Evolutionary conservation across 2,329 filamentous ascomycete species (phyloP).

Genomic region (Microcera coccophila): DNA sequence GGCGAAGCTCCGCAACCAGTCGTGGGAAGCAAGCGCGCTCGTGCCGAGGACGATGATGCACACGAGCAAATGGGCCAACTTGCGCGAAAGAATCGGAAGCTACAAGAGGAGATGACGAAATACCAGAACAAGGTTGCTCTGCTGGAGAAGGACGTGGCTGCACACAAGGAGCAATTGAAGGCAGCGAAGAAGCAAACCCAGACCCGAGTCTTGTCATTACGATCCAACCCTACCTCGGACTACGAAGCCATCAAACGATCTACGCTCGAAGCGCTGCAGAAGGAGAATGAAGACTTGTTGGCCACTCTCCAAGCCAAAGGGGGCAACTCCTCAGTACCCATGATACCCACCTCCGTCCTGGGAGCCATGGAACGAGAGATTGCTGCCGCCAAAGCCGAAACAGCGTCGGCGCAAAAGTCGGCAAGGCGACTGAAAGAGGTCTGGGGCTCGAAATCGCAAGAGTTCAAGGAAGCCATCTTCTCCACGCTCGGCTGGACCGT

Average conservation of each 20-base stretch:
- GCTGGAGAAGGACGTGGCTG: slow-evolving; percentile 70
- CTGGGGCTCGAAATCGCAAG: slow-evolving; percentile 83
- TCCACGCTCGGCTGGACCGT: slow-evolving; percentile 91
- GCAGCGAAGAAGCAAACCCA: slow-evolving; percentile 62
- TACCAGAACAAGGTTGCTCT: slow-evolving; percentile 67
- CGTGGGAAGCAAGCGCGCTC: slow-evolving; percentile 60
- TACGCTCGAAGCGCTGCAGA: slow-evolving; percentile 71
- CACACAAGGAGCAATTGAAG: slow-evolving; percentile 68
- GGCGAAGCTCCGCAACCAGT: slow-evolving; percentile 37
- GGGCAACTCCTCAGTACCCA: slow-evolving; percentile 45
- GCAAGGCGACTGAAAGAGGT: slow-evolving; percentile 86
- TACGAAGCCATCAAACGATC: slow-evolving; percentile 78
- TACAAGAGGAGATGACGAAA: slow-evolving; percentile 72
- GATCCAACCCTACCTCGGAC: slow-evolving; percentile 87
- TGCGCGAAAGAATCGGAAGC: slow-evolving; percentile 78
- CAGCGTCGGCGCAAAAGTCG: slow-evolving; percentile 73
- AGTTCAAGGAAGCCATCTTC: slow-evolving; percentile 94
- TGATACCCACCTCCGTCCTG: slow-evolving; percentile 74
- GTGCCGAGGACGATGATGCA: slow-evolving; percentile 57
- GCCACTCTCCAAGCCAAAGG: slow-evolving; percentile 58
- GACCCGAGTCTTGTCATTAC: slow-evolving; percentile 79
- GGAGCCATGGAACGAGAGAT: slow-evolving; percentile 73
- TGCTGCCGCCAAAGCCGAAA: slow-evolving; percentile 64
- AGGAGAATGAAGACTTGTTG: slow-evolving; percentile 81
- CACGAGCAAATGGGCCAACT: slow-evolving; percentile 77